phyloP scores from a whole-genome alignment of 345 rosid species.

The Populus tremula region DNA sequence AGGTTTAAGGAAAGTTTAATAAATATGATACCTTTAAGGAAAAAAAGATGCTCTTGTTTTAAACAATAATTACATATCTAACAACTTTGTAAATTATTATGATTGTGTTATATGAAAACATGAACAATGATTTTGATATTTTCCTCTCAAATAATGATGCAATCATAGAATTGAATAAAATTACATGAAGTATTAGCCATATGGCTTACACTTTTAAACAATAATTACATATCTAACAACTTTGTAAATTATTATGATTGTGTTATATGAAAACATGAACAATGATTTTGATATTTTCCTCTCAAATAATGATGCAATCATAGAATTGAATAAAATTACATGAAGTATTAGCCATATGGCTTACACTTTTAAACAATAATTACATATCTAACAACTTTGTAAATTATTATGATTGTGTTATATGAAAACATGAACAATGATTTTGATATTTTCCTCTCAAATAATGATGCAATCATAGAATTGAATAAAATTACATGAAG shows the following conservation, averaged over 20 bases:
- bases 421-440: neutral
- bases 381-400: neutral
- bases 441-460: neutral
- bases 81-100: neutral
- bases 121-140: neutral
- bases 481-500: too few relatives aligned
- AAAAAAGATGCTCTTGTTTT: neutral
- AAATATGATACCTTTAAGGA: slow-evolving; percentile 42
- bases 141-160: neutral
- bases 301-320: too few relatives aligned
- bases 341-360: too few relatives aligned
- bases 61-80: neutral
- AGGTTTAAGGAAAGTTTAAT: slow-evolving; percentile 38
- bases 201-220: neutral
- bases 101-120: neutral
- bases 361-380: neutral
- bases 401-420: neutral
- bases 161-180: too few relatives aligned
- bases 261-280: neutral
- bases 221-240: neutral
- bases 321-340: too few relatives aligned
- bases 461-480: too few relatives aligned
- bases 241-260: neutral
- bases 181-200: too few relatives aligned
- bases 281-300: neutral